Evolutionary conservation across 805 yeast species (phyloP).

Genomic region (Brettanomyces bruxellensis): DNA sequence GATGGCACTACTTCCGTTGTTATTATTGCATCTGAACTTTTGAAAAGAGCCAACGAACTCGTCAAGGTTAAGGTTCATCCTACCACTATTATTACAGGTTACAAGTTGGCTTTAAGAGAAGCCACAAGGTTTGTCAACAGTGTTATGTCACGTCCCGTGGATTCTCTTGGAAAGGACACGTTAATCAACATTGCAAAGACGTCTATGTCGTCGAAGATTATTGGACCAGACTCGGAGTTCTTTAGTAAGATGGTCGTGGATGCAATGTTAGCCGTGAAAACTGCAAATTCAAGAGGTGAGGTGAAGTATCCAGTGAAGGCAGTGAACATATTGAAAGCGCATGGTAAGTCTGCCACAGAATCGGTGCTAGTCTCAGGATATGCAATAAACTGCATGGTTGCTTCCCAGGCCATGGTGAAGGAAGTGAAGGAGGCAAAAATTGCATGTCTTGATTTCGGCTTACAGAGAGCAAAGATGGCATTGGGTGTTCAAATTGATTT

Average conservation of each 20-base stretch:
- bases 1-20: slow-evolving; percentile 91
- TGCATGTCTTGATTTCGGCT: slow-evolving; percentile 83
- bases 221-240: slow-evolving; percentile 88
- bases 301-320: slow-evolving; percentile 93
- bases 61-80: slow-evolving; percentile 95
- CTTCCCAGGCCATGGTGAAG: slow-evolving; percentile 93
- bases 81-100: slow-evolving; percentile 95
- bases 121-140: slow-evolving; percentile 81
- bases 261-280: slow-evolving; percentile 90
- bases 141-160: slow-evolving; percentile 74
- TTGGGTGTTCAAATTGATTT: slow-evolving; percentile 96
- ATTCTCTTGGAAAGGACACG: slow-evolving; percentile 72
- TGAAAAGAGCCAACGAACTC: slow-evolving; percentile 87
- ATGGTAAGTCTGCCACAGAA: slow-evolving; percentile 87
- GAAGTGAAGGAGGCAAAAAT: slow-evolving; percentile 62
- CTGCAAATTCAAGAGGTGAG: slow-evolving; percentile 83
- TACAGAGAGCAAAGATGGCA: slow-evolving; percentile 96
- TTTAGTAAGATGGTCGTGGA: slow-evolving; percentile 89
- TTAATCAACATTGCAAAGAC: slow-evolving; percentile 90
- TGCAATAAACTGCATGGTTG: slow-evolving; percentile 94
- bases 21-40: slow-evolving; percentile 85
- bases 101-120: slow-evolving; percentile 86
- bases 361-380: slow-evolving; percentile 85
- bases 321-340: slow-evolving; percentile 90
- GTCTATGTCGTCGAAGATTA: slow-evolving; percentile 93